Evolutionary conservation across 225 moss, liverwort and hornwort species (phyloP).

Genomic region (Anthoceros angustus): DNA sequence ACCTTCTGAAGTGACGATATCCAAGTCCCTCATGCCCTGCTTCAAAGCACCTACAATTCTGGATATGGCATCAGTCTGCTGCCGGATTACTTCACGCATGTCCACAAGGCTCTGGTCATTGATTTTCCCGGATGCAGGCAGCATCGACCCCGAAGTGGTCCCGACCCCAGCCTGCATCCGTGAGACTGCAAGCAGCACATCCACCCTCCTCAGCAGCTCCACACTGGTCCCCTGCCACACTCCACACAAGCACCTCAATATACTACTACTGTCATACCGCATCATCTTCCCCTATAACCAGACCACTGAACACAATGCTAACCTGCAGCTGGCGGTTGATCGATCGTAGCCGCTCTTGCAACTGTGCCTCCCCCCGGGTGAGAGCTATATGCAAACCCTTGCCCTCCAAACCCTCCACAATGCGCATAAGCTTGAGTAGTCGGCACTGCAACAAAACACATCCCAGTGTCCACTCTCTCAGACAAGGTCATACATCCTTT

Average conservation of each 20-base stretch:
- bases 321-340: conserved; percentile 35
- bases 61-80: conserved; percentile 83
- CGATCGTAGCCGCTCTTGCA: conserved; percentile 62
- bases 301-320: not conserved
- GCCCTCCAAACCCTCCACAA: conserved; percentile 82
- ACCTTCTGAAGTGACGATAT: conserved; percentile 52
- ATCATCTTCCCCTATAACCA: not conserved
- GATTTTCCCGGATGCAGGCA: conserved; percentile 76
- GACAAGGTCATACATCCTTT: not conserved
- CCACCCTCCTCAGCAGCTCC: conserved; percentile 70
- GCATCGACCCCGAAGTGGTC: conserved; percentile 33
- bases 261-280: not conserved
- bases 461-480: not conserved
- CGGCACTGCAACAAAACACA: not conserved
- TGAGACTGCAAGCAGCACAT: conserved; percentile 54
- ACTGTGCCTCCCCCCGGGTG: conserved; percentile 55
- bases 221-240: conserved; percentile 55
- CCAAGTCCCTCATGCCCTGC: conserved; percentile 63
- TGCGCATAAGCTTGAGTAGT: conserved; percentile 55
- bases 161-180: conserved; percentile 91
- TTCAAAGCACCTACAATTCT: conserved; percentile 63
- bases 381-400: conserved; percentile 69
- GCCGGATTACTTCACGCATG: conserved; percentile 87
- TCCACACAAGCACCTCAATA: not conserved
- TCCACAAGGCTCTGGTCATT: conserved; percentile 73